Evolutionary conservation across 139 green algal species (phyloP), one percentile per base, ranked within the genome.

Genomic region (Chlorella sp.): DNA sequence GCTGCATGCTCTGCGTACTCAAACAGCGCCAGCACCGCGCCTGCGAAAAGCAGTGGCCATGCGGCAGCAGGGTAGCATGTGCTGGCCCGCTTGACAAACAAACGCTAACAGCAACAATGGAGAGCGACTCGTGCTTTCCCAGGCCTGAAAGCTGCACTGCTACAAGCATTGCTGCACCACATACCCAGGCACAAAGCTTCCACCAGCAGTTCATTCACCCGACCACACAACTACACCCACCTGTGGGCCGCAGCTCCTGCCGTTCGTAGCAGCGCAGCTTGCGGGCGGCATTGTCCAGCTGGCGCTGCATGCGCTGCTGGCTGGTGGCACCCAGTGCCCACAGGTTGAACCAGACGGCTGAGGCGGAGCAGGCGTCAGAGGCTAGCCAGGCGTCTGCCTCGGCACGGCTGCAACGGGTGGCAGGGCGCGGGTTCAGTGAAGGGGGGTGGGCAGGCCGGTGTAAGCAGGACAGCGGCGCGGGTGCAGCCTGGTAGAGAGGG

Each of bases 11-110:
- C 78, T n/a, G 86, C 81, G 65, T 91, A 94, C 47, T 91, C 87
- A 69, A 94, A 94, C 12, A 88, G 87, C 3, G 89, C 89, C 65
- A 94, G 70, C 63, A 84, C 90, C 23, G 86, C 69, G 15, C 90
- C 90, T 81, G 76, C 51, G 39, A 28, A 21, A 57, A 67, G 44
- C 11, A 26, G 36, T 32, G 1, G 71, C 32, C 63, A 64, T 1
- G 44, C 12, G 3, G 28, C 36, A 60, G 11, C 51, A 60, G 51
- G 51, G 2, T 4, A 3, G 9, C 15, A 21, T 60, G 51, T 2
- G 51, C 9, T 51, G 44, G 44, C 44, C n/a, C n/a, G n/a, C n/a
- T n/a, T n/a, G n/a, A n/a, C n/a, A n/a, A n/a, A n/a, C n/a, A n/a
- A n/a, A n/a, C n/a, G n/a, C n/a, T n/a, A n/a, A n/a, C n/a, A n/a